These are phyloP conservation scores for Hygrophorus russula DNA, from an alignment of 768 basidiomycete genomes.

Conservation along the genomic window DNA sequence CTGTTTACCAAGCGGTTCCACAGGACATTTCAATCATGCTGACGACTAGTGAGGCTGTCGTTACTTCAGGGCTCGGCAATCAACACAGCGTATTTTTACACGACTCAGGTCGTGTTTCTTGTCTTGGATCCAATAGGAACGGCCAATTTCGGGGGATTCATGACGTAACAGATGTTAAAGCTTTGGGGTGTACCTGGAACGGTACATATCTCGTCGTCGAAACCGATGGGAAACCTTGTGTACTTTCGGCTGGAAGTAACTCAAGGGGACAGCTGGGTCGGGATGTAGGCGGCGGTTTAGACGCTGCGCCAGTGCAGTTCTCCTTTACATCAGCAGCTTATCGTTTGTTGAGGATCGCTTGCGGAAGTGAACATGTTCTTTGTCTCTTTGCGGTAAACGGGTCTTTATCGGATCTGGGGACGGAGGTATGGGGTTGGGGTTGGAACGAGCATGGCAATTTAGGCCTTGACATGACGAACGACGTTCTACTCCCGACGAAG, in stretches of 20 bases:
- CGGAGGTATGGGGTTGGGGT: conserved; percentile 77
- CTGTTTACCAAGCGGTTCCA: conserved; percentile 21
- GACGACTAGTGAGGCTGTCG: conserved; percentile 16
- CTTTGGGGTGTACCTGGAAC: conserved; percentile 67
- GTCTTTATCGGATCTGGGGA: not conserved
- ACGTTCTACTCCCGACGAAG: conserved; percentile 36
- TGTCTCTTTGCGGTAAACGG: conserved; percentile 15
- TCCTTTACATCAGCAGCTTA: conserved; percentile 12
- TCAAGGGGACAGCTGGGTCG: conserved; percentile 62
- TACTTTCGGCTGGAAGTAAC: conserved; percentile 42
- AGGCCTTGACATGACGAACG: conserved; percentile 50
- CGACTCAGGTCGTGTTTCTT: conserved; percentile 36
- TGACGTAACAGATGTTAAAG: conserved; percentile 13
- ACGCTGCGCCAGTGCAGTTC: conserved; percentile 18
- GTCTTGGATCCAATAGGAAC: conserved; percentile 65
- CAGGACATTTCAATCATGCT: conserved; percentile 22
- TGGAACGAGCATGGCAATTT: conserved; percentile 99
- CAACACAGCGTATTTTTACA: conserved; percentile 44
- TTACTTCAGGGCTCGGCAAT: conserved; percentile 27
- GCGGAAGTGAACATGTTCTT: conserved; percentile 84
- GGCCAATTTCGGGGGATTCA: conserved; percentile 41
- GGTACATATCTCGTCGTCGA: conserved; percentile 46
- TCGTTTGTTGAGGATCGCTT: conserved; percentile 30
- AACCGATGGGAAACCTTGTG: conserved; percentile 9
- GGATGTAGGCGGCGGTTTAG: conserved; percentile 10